A percentile compares a stretch with the other conserved stretches of the same genome.
These are phyloP conservation scores for Cryptomeria japonica DNA, from an alignment of 75 land plant species.

Conservation along the genomic window DNA sequence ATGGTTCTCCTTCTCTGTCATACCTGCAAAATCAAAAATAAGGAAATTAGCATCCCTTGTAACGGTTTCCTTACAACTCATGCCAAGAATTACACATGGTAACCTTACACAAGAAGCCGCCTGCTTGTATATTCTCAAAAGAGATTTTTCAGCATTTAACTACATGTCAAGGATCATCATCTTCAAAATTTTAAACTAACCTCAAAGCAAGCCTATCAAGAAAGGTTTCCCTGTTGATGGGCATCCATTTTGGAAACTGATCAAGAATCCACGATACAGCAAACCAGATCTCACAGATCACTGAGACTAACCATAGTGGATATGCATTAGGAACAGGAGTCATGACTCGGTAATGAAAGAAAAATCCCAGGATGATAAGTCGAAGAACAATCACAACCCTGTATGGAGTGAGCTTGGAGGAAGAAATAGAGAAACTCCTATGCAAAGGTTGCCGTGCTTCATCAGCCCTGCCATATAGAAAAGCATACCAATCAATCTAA, in stretches of 20 bases:
- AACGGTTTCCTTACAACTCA: neutral
- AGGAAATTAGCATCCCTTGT: neutral
- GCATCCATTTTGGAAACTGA: constrained; percentile 88
- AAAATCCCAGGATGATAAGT: constrained; percentile 71
- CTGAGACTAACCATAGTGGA: constrained; percentile 73
- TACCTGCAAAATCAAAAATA: constrained; percentile 40
- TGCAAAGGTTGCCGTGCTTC: constrained; percentile 78
- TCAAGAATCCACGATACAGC: constrained; percentile 84
- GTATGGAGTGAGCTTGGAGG: constrained; percentile 80
- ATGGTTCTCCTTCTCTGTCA: constrained; percentile 87
- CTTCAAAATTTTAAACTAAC: constrained; percentile 25
- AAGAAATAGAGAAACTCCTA: constrained; percentile 61
- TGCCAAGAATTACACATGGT: neutral
- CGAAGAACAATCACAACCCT: constrained; percentile 80
- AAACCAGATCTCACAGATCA: constrained; percentile 91
- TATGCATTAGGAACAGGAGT: constrained; percentile 81
- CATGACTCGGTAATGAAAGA: constrained; percentile 71
- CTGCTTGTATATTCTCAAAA: too few relatives aligned
- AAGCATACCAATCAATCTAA: neutral
- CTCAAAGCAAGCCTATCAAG: constrained; percentile 78
- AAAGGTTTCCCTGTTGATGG: constrained; percentile 78
- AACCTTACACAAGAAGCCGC: too few relatives aligned
- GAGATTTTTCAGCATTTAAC: too few relatives aligned
- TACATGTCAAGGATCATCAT: neutral
- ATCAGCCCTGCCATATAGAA: constrained; percentile 49